These are phyloP conservation scores for Pichia terricola DNA, from an alignment of 1,139 yeast species.

Conservation along the genomic window DNA sequence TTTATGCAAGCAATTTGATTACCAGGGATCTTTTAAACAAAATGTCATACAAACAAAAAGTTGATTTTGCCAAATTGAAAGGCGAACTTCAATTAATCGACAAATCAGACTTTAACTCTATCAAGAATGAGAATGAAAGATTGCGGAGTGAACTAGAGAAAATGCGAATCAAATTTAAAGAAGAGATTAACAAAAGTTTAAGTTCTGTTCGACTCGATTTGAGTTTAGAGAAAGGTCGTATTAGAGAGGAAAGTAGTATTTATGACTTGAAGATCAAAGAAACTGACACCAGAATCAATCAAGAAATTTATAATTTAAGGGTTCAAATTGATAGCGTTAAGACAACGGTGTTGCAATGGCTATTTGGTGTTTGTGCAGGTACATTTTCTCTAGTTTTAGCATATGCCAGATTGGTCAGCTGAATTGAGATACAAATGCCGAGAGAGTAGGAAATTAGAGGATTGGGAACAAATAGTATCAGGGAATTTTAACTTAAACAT, in stretches of 20 bases:
- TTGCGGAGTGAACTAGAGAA: conserved; percentile 79
- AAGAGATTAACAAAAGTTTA: conserved; percentile 83
- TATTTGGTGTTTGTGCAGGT: conserved; percentile 97
- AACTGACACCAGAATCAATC: conserved; percentile 89
- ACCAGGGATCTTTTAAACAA: conserved; percentile 74
- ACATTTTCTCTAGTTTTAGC: conserved; percentile 90
- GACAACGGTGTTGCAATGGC: conserved; percentile 96
- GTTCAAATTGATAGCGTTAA: conserved; percentile 91
- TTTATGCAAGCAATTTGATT: conserved; percentile 68
- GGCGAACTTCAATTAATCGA: conserved; percentile 88
- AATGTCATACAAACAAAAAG: conserved; percentile 89
- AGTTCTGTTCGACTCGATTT: conserved; percentile 87
- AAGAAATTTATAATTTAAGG: conserved; percentile 88
- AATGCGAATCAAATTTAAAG: conserved; percentile 72
- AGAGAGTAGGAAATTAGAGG: too few relatives aligned
- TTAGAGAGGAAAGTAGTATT: conserved; percentile 84
- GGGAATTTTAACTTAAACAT: too few relatives aligned
- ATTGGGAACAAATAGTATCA: too few relatives aligned
- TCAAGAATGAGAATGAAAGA: conserved; percentile 83
- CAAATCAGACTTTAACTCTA: conserved; percentile 70
- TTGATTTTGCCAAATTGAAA: conserved; percentile 87
- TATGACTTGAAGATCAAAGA: conserved; percentile 93
- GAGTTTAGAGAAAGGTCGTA: conserved; percentile 89
- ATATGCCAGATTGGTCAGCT: conserved; percentile 75
- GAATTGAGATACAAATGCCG: conserved; percentile 3